Evolutionary conservation across 2,329 filamentous ascomycete genomes (phyloP), one percentile per base, ranked within the genome.

Genomic region (Pochonia chlamydosporia): DNA sequence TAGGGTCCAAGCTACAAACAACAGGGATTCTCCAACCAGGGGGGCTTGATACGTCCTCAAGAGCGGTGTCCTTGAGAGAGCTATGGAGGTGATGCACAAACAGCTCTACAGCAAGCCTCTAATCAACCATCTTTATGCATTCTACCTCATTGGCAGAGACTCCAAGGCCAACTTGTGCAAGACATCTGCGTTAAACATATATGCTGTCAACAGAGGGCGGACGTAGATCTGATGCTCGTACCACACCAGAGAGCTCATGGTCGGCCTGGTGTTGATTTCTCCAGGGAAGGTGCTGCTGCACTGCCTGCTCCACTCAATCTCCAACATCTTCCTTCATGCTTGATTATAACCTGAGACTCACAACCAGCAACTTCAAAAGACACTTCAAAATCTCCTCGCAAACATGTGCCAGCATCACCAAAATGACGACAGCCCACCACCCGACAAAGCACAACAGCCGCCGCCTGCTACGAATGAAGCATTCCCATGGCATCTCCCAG

Each of bases 401-500:
- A 41, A 13, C 41, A 48, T 48, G 46, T 44, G 42, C 26, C 45
- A 25, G 16, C 46, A 40, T 8, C 26, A 48, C 8, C 42, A 41
- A 20, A 23, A 14, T 30, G 41, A 40, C 25, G 3, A 26, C 4
- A 23, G n/a, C 6, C 18, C 35, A 23, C 5, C 20, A 21, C 35
- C 14, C 13, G 3, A 7, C 26, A 35, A 36, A 18, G 21, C 36
- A n/a, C 40, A 18, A 20, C 2, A 14, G 11, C 25, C 14, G 6
- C 23, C 41, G 13, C n/a, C 35, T 13, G 46, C 40, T 9, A 23
- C 7, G 25, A 7, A 41, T 18, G 26, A 30, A 24, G 23, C 39
- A 13, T 83, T 84, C 55, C 86, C 86, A 11, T 90, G 86, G 86
- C 74, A 84, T 47, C 65, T 84, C 26, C 84, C 83, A 42, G 72